A percentile compares a stretch with the other conserved stretches of the same genome.
phyloP scores from a whole-genome alignment of 1,284 basidiomycete genomes.

The Cryptococcus sp. region DNA sequence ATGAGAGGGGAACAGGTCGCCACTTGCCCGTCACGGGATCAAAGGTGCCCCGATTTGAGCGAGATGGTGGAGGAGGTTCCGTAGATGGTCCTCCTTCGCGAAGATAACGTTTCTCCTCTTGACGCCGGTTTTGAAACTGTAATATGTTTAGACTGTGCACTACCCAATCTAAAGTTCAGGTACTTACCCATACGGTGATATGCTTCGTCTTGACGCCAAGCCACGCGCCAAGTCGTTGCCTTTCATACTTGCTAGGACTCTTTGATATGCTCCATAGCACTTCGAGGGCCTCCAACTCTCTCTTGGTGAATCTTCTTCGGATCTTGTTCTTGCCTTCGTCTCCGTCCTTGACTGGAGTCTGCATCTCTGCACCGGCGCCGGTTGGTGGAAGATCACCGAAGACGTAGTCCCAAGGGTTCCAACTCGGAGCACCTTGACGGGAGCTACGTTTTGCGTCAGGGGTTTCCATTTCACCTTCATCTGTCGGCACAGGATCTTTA shows the following conservation, averaged over 20 bases:
- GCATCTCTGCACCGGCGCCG: conserved; percentile 2
- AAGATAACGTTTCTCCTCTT: conserved; percentile 25
- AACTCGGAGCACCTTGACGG: conserved; percentile 18
- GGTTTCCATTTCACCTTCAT: conserved; percentile 13
- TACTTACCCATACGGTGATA: conserved; percentile 27
- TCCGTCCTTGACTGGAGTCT: conserved; percentile 10
- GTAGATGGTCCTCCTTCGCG: conserved; percentile 12
- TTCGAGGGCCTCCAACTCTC: conserved; percentile 23
- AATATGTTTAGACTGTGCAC: no score
- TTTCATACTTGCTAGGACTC: conserved; percentile 27
- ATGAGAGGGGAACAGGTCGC: conserved; percentile 25
- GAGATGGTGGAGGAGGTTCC: conserved; percentile 16
- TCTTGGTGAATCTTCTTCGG: conserved; percentile 22
- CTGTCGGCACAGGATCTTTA: conserved; percentile 21
- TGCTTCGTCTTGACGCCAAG: conserved; percentile 29
- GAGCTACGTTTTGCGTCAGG: conserved; percentile 8
- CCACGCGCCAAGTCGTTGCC: conserved; percentile 29
- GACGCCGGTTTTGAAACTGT: conserved; percentile 31
- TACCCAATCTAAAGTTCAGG: no score
- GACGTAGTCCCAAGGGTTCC: conserved; percentile 30
- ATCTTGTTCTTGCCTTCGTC: conserved; percentile 21
- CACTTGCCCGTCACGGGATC: conserved; percentile 32
- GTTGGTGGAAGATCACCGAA: conserved; percentile 11
- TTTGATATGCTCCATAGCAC: conserved; percentile 26
- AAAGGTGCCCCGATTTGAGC: conserved; percentile 25